Base-by-base conservation (phyloP, 345 rosid genomes). In the Lagerstroemia speciosa region DNA sequence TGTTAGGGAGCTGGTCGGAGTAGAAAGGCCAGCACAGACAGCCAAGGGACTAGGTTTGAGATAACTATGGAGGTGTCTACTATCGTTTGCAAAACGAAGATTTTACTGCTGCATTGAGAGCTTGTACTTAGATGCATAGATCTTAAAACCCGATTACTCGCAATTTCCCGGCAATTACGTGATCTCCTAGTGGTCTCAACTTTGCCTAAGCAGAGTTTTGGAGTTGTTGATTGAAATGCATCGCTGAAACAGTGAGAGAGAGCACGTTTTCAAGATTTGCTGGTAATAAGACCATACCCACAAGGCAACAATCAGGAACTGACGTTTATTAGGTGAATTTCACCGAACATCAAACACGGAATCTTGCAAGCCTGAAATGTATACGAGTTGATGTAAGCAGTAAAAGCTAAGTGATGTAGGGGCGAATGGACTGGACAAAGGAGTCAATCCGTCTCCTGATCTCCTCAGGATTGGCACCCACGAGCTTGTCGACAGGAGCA, bases 401-500 rank as follows among this genome's bases (percentile, higher is more conserved):
- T 45, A 0, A 5, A 8, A 2, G 17, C 73, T 78, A 77, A 31
- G 89, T 87, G 29, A 77, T 77, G 12, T 27, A 22, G 11, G 38
- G 24, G 1, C 89, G 84, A 64, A 77, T 24, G 71, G 96, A 74
- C 58, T 87, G 89, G 40, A 87, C 84, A 22, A 93, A 91, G 64
- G 77, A 66, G 33, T 83, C 86, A 63, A 88, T 77, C 87, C 90
- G 80, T 83, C 79, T 89, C 95, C 83, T 89, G 45, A 91, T 85
- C 86, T 91, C 96, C 55, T 83, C 96, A 4, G 91, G 96, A 69
- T 94, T 89, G 3, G 95, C 97, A 19, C 98, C 98, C 45, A 94
- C 95, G 20, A 91, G 62, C 81, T 83, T 94, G 83, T 91, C 95
- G 15, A 76, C 84, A 6, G 43, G 65, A 68, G 73, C 78, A 63